Percentiles rank a stretch among this genome's conserved stretches.
phyloP scores from a whole-genome alignment of 805 yeast species.

The Starmerella sp. region DNA sequence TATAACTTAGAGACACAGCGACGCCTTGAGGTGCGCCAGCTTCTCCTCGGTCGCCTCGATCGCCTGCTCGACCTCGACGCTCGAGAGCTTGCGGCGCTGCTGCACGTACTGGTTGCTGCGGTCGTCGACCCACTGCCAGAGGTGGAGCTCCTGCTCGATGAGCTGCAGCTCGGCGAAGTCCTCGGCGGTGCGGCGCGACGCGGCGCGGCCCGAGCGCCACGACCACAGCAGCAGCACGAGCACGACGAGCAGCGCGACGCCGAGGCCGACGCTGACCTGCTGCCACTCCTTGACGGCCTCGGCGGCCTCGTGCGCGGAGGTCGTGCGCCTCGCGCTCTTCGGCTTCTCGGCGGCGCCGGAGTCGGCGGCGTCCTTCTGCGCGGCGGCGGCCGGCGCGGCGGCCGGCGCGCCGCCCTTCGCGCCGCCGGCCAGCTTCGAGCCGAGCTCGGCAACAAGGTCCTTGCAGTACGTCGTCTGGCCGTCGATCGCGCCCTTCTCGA shows the following conservation, averaged over 20 bases:
- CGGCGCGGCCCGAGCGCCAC: slow-evolving; percentile 5
- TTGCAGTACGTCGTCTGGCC: slow-evolving; percentile 65
- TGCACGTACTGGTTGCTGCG: slow-evolving; percentile 26
- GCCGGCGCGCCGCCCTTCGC: background rate
- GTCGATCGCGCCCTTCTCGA: slow-evolving; percentile 69
- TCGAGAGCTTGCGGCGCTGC: slow-evolving; percentile 19
- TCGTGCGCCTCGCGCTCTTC: slow-evolving; percentile 6
- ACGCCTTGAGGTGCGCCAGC: slow-evolving; percentile 18
- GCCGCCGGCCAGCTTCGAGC: slow-evolving; percentile 7
- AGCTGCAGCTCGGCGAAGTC: slow-evolving; percentile 22
- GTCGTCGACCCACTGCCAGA: slow-evolving; percentile 65
- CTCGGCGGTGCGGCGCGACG: slow-evolving; percentile 3
- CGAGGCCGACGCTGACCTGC: slow-evolving; percentile 11
- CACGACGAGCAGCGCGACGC: slow-evolving; percentile 11
- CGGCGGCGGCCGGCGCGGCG: background rate
- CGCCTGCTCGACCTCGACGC: slow-evolving; percentile 19
- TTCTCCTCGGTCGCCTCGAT: slow-evolving; percentile 21
- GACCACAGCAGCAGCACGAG: slow-evolving; percentile 9
- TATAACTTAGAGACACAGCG: background rate
- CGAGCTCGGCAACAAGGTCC: slow-evolving; percentile 36
- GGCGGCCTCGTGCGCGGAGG: slow-evolving; percentile 16
- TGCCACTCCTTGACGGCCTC: slow-evolving; percentile 19
- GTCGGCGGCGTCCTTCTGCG: slow-evolving; percentile 10
- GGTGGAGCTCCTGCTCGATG: slow-evolving; percentile 42
- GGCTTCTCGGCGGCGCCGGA: slow-evolving; percentile 3